Conservation (phyloP, 345 rosid species). For the Hibiscus mutabilis region DNA sequence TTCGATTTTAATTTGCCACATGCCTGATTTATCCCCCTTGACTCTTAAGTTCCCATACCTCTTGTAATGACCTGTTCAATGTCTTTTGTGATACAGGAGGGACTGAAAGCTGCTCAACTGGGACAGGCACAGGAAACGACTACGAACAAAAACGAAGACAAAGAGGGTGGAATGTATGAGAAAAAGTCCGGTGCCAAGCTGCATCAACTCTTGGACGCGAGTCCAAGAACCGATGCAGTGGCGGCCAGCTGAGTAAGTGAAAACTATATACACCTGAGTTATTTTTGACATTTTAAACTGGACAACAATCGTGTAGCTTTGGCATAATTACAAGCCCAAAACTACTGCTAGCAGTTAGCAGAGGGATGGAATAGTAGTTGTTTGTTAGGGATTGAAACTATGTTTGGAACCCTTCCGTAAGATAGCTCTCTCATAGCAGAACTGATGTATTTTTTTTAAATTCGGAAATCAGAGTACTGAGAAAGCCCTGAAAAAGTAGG, state of each 20-base stretch:
- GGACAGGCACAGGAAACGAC: constrained; percentile 23
- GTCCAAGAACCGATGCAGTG: constrained; percentile 69
- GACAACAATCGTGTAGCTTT: constrained; percentile 9
- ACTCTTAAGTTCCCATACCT: background rate
- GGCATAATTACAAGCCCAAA: constrained; percentile 21
- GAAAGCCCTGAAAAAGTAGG: constrained; percentile 13
- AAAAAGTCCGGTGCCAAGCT: constrained; percentile 58
- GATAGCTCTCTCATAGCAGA: constrained; percentile 25
- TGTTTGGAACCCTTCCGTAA: background rate
- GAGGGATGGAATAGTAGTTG: constrained; percentile 10
- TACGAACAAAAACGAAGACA: constrained; percentile 19
- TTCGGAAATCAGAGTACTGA: constrained; percentile 26
- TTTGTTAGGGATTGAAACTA: constrained; percentile 13
- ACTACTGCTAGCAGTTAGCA: constrained; percentile 30
- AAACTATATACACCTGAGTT: background rate
- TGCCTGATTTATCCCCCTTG: background rate
- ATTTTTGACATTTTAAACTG: background rate
- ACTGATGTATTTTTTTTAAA: constrained; percentile 30
- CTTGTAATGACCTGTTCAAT: background rate
- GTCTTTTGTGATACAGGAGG: constrained; percentile 37
- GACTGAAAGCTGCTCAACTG: constrained; percentile 37
- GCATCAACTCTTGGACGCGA: constrained; percentile 70
- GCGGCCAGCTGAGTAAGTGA: constrained; percentile 43
- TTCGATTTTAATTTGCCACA: background rate
- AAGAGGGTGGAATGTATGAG: constrained; percentile 41